Conservation (phyloP, 108 stramenopile species). For the Poteriospumella lacustris region DNA sequence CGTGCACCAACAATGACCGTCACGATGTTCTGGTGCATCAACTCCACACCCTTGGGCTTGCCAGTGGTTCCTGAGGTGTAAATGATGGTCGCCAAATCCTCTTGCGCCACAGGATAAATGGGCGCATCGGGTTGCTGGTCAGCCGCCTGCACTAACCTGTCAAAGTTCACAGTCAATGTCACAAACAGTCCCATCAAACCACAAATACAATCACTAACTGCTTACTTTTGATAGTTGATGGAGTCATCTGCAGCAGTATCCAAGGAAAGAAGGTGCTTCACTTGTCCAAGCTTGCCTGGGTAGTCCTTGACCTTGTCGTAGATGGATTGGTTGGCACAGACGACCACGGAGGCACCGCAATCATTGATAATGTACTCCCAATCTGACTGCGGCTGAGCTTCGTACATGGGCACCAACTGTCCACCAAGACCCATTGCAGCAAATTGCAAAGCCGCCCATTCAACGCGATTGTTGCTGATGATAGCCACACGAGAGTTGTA, state of each 20-base stretch:
- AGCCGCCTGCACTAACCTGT: too few relatives aligned
- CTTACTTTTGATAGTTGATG: not conserved
- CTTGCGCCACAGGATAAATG: constrained; percentile 43
- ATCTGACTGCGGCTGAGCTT: constrained; percentile 81
- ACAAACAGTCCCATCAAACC: not conserved
- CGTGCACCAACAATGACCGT: constrained; percentile 70
- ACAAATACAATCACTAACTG: not conserved
- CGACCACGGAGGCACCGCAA: constrained; percentile 62
- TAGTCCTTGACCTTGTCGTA: constrained; percentile 64
- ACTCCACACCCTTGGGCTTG: constrained; percentile 83
- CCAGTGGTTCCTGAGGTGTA: constrained; percentile 95
- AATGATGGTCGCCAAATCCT: constrained; percentile 84
- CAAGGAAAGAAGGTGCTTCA: constrained; percentile 65
- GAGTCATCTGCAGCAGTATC: constrained; percentile 54
- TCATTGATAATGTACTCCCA: constrained; percentile 90
- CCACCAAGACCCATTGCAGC: constrained; percentile 83
- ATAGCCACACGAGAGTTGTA: constrained; percentile 66
- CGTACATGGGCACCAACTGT: constrained; percentile 91
- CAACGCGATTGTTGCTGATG: constrained; percentile 83
- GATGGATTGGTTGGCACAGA: constrained; percentile 73
- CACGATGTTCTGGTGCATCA: constrained; percentile 75
- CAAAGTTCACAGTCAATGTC: too few relatives aligned
- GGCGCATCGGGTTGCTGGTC: too few relatives aligned
- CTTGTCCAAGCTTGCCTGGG: constrained; percentile 58
- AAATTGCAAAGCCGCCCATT: constrained; percentile 78